Evolutionary conservation across 345 rosid genomes (phyloP), one percentile per base, ranked within the genome.

Genomic region (Bruguiera sexangula): DNA sequence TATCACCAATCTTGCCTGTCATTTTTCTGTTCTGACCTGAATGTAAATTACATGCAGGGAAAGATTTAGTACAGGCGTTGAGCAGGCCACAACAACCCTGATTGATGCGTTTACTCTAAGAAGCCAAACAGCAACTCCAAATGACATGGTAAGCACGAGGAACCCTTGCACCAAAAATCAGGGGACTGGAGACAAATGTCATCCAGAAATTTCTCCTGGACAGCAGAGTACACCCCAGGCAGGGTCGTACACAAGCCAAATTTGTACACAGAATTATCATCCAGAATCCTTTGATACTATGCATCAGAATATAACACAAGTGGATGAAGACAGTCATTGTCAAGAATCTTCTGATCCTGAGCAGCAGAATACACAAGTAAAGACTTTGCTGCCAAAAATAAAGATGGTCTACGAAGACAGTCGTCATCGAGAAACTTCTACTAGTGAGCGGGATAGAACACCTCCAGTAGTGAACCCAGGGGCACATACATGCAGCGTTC

Each of bases 31-130:
- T 24, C 70, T 65, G 8, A 65, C 36, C 3, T 22, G 22, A 27
- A 20, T 36, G 6, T 66, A 6, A 53, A 62, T 62, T 26, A 53
- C 55, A 57, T 84, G 59, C 76, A 90, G 93, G 79, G 88, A 71
- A 73, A 88, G 82, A 60, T 80, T 86, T 68, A 78, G 75, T 60
- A 27, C 75, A 31, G 77, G 73, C 16, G 24, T 58, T 68, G 81
- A 80, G 36, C 79, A 69, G n/a, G 76, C 65, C 16, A 29, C 50
- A 51, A 55, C 70, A 21, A 2, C 67, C 57, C 69, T 43, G 16
- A 70, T 22, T 58, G 81, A 37, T 16, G 59, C 56, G 21, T 61
- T 68, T n/a, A 57, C 65, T 50, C 32, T 66, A 27, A 75, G 50
- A 79, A 54, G 30, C 46, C 24, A 48, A 0, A 39, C 29, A 32